A percentile compares a stretch with the other conserved stretches of the same genome.
phyloP scores from a whole-genome alignment of 129 eudicot species.

The Flaveria trinervia region DNA sequence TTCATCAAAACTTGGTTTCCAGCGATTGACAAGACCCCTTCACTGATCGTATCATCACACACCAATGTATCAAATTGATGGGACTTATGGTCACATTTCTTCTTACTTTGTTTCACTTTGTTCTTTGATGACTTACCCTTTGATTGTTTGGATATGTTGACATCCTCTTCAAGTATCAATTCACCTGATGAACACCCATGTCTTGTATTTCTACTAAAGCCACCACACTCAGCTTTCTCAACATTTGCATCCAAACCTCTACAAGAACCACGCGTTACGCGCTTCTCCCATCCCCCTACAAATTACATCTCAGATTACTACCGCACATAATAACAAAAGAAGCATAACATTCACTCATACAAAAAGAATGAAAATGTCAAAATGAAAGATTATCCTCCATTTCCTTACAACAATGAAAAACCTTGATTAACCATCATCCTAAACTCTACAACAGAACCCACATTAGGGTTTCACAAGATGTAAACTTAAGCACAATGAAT shows the following conservation, averaged over 20 bases:
- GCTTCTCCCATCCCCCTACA: constrained; percentile 32
- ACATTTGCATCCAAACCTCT: constrained; percentile 1
- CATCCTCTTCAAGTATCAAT: constrained; percentile 9
- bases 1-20: constrained; percentile 20
- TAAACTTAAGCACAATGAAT: neutral
- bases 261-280: constrained; percentile 40
- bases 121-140: neutral
- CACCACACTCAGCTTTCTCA: no score
- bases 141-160: neutral
- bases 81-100: neutral
- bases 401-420: neutral
- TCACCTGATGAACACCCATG: constrained; percentile 15
- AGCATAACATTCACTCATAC: neutral
- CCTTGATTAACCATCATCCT: neutral
- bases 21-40: neutral
- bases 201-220: neutral
- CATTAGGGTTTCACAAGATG: neutral
- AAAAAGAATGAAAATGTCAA: neutral
- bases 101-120: constrained; percentile 14
- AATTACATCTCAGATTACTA: constrained; percentile 10
- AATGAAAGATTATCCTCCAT: neutral
- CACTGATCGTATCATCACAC: constrained; percentile 11
- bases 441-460: neutral
- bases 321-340: neutral
- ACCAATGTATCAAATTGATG: neutral